Conservation (phyloP, 169 alveolate genomes). For the Eimeria maxima region DNA sequence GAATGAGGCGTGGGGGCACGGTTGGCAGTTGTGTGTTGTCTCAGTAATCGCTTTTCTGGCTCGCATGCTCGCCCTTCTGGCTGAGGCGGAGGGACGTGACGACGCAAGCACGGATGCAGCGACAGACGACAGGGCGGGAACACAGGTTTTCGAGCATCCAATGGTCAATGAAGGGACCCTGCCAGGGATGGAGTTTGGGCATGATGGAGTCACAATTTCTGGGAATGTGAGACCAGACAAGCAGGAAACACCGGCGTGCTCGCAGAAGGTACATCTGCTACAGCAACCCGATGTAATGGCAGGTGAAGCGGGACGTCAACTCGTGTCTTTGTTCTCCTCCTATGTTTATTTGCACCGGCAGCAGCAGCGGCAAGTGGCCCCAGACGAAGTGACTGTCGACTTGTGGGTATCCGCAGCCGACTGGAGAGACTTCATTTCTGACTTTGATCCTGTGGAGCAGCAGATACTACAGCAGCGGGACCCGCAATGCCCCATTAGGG, state of each 20-base stretch:
- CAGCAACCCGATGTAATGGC: constrained; percentile 11
- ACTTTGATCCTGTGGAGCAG: constrained; percentile 45
- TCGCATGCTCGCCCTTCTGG: constrained; percentile 12
- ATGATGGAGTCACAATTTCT: background rate
- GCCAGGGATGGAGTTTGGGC: background rate
- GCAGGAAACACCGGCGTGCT: background rate
- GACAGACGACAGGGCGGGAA: background rate
- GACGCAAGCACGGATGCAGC: background rate
- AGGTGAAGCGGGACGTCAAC: constrained; percentile 57
- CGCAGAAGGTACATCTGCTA: background rate
- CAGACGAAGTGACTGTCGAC: constrained; percentile 9
- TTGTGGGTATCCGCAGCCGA: constrained; percentile 36
- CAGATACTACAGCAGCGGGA: constrained; percentile 54
- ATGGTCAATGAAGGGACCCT: background rate
- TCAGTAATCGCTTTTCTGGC: constrained; percentile 51
- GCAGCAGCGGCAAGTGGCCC: constrained; percentile 47
- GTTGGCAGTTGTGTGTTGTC: constrained; percentile 67
- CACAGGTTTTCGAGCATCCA: background rate
- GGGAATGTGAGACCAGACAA: background rate
- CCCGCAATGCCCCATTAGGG: background rate
- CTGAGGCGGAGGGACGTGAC: constrained; percentile 11
- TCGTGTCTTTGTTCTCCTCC: constrained; percentile 47
- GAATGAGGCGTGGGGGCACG: constrained; percentile 65
- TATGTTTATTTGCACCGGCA: constrained; percentile 27
- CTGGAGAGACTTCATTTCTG: constrained; percentile 59